Evolutionary conservation across 2,329 filamentous ascomycete species (phyloP), one percentile per base, ranked within the genome.

Genomic region (Lasiodiplodia theobromae): DNA sequence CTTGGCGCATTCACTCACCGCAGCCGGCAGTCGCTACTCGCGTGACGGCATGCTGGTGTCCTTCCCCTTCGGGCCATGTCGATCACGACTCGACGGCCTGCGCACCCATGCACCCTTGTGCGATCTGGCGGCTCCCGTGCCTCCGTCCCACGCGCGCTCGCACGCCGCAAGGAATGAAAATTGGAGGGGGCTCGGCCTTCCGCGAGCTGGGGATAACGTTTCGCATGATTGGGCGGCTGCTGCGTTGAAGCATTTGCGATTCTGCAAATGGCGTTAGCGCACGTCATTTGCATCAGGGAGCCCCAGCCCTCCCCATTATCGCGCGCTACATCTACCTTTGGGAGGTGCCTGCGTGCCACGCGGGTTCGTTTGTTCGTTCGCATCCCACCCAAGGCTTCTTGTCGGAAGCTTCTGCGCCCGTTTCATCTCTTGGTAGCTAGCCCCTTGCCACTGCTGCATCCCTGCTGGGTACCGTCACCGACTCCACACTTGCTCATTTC

Each of bases 51-150:
- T 47, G 58, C n/a, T 64, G 28, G 47, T 47, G 44, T 64, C 60
- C 60, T 64, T 64, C 60, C 60, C 60, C n/a, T 37, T 64, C 38
- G 31, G 60, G 37, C 54, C 31, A n/a, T 58, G 57, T 28, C 57
- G 57, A 63, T 64, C 60, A 38, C 60, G 44, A 51, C 44, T 64
- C 44, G 12, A 21, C 57, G 47, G 40, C 25, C 40, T 49, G 40
- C 34, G n/a, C 16, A 21, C 31, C 28, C 28, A 38, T 37, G 60
- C 38, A 64, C 25, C 60, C 60, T 64, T 64, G 60, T 64, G 31
- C 28, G 31, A 51, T 52, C 60, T 64, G n/a, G 60, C 47, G 60
- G 60, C 60, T 64, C 25, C 25, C 40, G 60, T 64, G 18, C n/a
- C 44, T 64, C 60, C 60, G 60, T 52, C 18, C 44, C 44, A 64